Base-by-base conservation (phyloP, 1,284 basidiomycete species). In the Microbotryomycetes sp. region DNA sequence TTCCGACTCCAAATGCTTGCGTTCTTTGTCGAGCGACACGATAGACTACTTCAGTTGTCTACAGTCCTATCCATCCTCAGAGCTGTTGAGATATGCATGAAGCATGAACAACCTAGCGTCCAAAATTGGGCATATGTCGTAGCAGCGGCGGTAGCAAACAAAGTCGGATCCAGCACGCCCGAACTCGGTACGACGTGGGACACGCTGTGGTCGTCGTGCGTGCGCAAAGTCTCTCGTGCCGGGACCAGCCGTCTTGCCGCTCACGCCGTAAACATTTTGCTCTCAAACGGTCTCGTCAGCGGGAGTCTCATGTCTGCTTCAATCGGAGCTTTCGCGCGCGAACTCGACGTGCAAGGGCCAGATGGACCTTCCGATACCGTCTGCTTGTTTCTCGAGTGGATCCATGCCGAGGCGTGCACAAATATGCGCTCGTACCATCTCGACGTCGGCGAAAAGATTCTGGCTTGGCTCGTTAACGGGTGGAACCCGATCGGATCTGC, bases 291-390 rank as follows among this genome's bases (percentile, higher is more conserved):
- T 21, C 74, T 79, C 24, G 76, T 93, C 30, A 79, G 83, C 1
- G 74, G 79, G 11, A 81, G 83, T 13, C 80, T 79, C 3, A 75
- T 86, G 41, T 76, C 87, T 13, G 72, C 77, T 1, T 88, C 91
- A 71, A 82, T 96, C 51, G 87, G 91, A 71, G 77, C 79, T 0
- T 77, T 96, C 52, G 80, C 85, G 1, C 85, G 84, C 65, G 87
- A 91, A 67, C 78, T 97, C 58, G 86, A 90, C 68, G 81, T 93
- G 16, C 91, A 94, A 75, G 91, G 91, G 0, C 91, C 92, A 1
- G 77, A 84, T 2, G 85, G 82, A 66, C 88, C 90, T 0, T 86
- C 82, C 69, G 93, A 97, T 70, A 84, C 91, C 0, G 87, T 92
- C 26, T 93, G 91, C 77, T 77, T 79, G 52, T 88, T 97, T 72